phyloP scores from a whole-genome alignment of 2,329 filamentous ascomycete genomes.

The Neurospora sp. region DNA sequence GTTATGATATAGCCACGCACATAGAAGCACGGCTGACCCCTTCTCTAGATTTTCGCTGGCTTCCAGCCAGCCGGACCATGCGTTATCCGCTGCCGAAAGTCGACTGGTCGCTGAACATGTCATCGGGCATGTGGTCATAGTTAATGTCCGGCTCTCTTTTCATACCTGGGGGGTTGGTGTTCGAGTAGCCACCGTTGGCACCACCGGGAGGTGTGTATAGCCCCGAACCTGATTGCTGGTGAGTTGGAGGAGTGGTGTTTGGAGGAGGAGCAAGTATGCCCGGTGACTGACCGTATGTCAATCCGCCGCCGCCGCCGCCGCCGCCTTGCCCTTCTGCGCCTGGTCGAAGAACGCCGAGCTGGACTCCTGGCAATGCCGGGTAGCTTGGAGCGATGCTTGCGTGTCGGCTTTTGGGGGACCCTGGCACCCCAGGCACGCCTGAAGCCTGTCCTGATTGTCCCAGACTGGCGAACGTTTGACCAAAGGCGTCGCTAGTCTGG shows the following conservation, averaged over 20 bases:
- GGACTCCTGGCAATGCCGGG: slow-evolving; percentile 8
- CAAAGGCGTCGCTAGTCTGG: slow-evolving; percentile 13
- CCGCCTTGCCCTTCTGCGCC: slow-evolving; percentile 13
- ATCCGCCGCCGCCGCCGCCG: slow-evolving; percentile 2
- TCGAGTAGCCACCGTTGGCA: slow-evolving; percentile 10
- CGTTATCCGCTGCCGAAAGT: slow-evolving; percentile 3
- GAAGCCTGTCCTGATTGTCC: neutral
- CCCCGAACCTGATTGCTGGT: slow-evolving; percentile 3
- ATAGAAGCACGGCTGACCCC: neutral
- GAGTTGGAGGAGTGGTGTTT: neutral
- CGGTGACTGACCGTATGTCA: slow-evolving; percentile 14
- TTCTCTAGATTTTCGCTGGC: neutral
- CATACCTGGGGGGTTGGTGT: slow-evolving; percentile 10
- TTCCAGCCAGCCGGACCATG: neutral
- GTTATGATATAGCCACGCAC: neutral
- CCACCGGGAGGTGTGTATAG: slow-evolving; percentile 12
- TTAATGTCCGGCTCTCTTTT: slow-evolving; percentile 19
- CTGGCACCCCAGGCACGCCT: neutral
- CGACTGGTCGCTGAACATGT: slow-evolving; percentile 19
- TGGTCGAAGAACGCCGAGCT: slow-evolving; percentile 8
- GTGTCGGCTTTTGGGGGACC: slow-evolving; percentile 13
- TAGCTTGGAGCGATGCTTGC: slow-evolving; percentile 13
- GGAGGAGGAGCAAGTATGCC: neutral
- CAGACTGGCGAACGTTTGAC: slow-evolving; percentile 6
- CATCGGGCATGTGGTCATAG: slow-evolving; percentile 29